Conservation (phyloP, 306 rosid species). For the Rosa multiflora region DNA sequence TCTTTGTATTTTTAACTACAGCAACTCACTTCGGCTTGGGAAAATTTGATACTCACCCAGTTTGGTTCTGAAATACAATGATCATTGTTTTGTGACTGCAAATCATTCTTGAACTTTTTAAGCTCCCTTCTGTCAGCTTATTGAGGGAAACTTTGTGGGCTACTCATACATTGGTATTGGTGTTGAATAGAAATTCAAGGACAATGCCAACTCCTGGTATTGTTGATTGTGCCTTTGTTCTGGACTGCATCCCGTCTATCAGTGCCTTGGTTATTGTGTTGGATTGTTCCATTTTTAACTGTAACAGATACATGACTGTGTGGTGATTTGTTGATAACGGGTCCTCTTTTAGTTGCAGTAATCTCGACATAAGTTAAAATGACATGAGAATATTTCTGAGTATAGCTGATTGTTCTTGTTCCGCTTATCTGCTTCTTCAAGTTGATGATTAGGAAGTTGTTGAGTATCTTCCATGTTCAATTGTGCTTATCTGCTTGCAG, state of each 20-base stretch:
- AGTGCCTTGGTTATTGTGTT: not conserved
- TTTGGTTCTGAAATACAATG: constrained; percentile 25
- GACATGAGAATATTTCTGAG: not conserved
- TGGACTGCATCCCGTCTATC: not conserved
- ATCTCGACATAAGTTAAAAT: not conserved
- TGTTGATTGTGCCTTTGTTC: constrained; percentile 9
- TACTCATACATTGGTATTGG: constrained; percentile 21
- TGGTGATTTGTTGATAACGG: not conserved
- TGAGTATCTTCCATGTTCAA: constrained; percentile 15
- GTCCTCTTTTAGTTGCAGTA: not conserved
- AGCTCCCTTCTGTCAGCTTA: not conserved
- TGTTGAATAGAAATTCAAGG: constrained; percentile 8
- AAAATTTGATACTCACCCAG: not conserved
- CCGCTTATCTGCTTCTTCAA: not conserved
- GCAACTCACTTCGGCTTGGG: constrained; percentile 14
- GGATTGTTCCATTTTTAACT: not conserved
- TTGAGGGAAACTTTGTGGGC: constrained; percentile 11
- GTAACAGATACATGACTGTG: not conserved
- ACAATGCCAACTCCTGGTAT: not conserved
- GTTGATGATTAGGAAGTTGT: not conserved
- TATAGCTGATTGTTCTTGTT: not conserved
- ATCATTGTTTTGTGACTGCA: constrained; percentile 9
- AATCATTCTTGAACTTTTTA: constrained; percentile 9
- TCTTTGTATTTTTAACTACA: constrained; percentile 7
- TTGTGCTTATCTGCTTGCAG: constrained; percentile 21